Percentiles rank a stretch among this genome's conserved stretches.
Conservation (phyloP, 2,329 filamentous ascomycete genomes). For the Pseudofabraea citricarpa region DNA sequence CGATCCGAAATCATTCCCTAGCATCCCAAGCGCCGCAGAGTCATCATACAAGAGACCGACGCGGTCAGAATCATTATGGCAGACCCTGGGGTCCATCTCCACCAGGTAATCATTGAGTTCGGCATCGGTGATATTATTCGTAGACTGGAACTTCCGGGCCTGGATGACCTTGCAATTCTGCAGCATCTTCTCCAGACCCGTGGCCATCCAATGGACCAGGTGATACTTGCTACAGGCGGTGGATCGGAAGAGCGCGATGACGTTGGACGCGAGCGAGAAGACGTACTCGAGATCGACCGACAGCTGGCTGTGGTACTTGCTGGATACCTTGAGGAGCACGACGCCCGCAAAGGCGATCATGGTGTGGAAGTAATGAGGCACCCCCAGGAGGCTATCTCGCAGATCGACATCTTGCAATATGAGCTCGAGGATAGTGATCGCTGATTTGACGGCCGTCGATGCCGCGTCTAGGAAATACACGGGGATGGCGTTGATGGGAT, state of each 20-base stretch:
- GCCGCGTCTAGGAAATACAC: slow-evolving; percentile 1
- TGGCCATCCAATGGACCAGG: slow-evolving; percentile 1
- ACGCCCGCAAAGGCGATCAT: slow-evolving; percentile 29
- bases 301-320: slow-evolving; percentile 28
- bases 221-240: slow-evolving; percentile 1
- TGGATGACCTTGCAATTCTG: neutral
- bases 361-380: slow-evolving; percentile 29
- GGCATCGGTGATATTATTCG: neutral
- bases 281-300: slow-evolving; percentile 21
- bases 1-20: neutral
- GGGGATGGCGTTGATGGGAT: slow-evolving; percentile 3
- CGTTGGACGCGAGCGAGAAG: neutral
- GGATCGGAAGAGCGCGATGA: neutral
- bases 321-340: slow-evolving; percentile 29
- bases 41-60: neutral
- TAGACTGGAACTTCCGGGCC: neutral
- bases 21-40: too few species aligned
- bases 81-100: neutral
- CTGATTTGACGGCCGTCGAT: slow-evolving; percentile 6
- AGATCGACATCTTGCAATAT: slow-evolving; percentile 27
- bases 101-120: too few species aligned
- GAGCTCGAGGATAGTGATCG: slow-evolving; percentile 21
- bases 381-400: slow-evolving; percentile 22
- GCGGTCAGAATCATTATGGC: neutral
- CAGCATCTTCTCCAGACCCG: slow-evolving; percentile 1